Evolutionary conservation across 106 monocot species (phyloP).

Genomic region (Apostasia ramifera): DNA sequence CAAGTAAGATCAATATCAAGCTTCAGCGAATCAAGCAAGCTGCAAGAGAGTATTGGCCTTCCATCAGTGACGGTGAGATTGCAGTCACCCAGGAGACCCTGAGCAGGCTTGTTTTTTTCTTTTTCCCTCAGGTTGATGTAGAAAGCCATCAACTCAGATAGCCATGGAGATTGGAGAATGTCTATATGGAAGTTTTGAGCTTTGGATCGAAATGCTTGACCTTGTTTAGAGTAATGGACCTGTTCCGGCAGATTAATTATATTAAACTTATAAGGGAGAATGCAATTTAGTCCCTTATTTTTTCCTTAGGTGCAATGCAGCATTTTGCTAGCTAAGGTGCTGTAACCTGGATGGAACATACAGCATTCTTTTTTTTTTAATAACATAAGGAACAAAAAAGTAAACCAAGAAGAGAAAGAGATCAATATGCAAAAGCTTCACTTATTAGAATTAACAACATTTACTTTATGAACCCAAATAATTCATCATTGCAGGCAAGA

Average conservation of each 20-base stretch:
- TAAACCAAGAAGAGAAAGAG: not conserved
- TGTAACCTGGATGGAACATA: too few relatives aligned
- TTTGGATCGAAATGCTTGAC: slow-evolving; percentile 57
- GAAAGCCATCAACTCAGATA: slow-evolving; percentile 77
- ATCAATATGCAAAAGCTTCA: not conserved
- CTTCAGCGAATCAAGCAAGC: slow-evolving; percentile 65
- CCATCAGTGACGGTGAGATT: slow-evolving; percentile 43
- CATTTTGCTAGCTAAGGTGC: too few relatives aligned
- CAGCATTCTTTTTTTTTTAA: too few relatives aligned
- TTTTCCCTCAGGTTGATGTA: slow-evolving; percentile 56
- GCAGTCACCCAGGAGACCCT: slow-evolving; percentile 52
- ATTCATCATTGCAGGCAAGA: not conserved
- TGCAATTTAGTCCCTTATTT: too few relatives aligned
- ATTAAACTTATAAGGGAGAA: not conserved
- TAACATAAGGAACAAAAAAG: not conserved
- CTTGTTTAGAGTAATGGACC: slow-evolving; percentile 87
- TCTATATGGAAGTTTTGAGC: slow-evolving; percentile 74
- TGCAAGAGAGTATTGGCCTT: slow-evolving; percentile 53
- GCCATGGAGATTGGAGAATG: slow-evolving; percentile 90
- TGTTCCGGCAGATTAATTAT: not conserved
- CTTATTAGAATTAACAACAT: not conserved
- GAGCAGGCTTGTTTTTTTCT: slow-evolving; percentile 8
- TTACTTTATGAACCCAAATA: not conserved
- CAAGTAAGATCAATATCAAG: slow-evolving; percentile 78
- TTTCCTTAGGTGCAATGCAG: too few relatives aligned